Percentiles rank a stretch among this genome's conserved stretches.
phyloP scores from a whole-genome alignment of 257 asterid species.

The Eucommia ulmoides region DNA sequence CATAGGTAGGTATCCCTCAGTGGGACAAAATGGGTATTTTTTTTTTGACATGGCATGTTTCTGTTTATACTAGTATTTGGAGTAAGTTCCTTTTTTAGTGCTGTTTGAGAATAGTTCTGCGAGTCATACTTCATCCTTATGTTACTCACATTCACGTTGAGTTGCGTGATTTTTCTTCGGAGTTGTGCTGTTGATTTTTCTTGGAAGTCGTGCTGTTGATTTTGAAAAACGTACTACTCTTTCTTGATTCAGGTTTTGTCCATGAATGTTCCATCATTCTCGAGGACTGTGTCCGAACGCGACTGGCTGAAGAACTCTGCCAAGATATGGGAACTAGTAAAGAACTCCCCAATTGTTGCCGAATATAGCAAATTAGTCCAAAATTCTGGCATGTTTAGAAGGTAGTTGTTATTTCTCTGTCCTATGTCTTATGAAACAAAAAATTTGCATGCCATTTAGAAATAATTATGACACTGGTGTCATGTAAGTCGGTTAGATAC shows the following conservation, averaged over 20 bases:
- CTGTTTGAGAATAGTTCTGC: too few relatives aligned
- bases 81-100: too few relatives aligned
- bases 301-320: slow-evolving; percentile 96
- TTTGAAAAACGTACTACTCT: too few relatives aligned
- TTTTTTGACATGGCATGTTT: too few relatives aligned
- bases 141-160: too few relatives aligned
- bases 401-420: slow-evolving; percentile 15
- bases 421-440: background rate
- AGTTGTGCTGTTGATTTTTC: too few relatives aligned
- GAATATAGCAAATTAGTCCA: slow-evolving; percentile 67
- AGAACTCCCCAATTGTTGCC: slow-evolving; percentile 39
- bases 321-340: slow-evolving; percentile 82
- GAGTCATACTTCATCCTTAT: too few relatives aligned
- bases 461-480: background rate
- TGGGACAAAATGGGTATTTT: too few relatives aligned
- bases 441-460: background rate
- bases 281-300: slow-evolving; percentile 80
- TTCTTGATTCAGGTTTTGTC: slow-evolving; percentile 49
- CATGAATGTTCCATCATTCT: slow-evolving; percentile 51
- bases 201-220: too few relatives aligned
- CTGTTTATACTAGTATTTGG: too few relatives aligned
- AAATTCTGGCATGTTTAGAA: slow-evolving; percentile 54
- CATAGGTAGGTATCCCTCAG: too few relatives aligned
- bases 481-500: background rate
- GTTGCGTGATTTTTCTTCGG: too few relatives aligned